Percentiles rank a stretch among this genome's conserved stretches.
Evolutionary conservation across 345 rosid species (phyloP).

Genomic region (Linum trigynum): DNA sequence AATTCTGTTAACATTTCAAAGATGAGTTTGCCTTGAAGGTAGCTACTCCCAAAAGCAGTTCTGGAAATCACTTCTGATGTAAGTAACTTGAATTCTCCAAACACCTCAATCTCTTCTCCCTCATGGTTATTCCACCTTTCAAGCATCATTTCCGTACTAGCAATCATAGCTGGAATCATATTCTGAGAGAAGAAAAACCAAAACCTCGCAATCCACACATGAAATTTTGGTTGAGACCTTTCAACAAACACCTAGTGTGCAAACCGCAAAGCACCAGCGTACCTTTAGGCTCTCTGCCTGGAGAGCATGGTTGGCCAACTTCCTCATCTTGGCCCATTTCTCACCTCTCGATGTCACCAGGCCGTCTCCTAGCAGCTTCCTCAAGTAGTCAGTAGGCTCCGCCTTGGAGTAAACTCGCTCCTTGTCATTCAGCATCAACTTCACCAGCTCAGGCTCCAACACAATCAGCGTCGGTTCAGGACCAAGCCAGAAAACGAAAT

Average conservation of each 20-base stretch:
- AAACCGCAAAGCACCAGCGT: no score
- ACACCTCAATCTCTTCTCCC: constrained; percentile 1
- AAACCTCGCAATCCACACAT: no score
- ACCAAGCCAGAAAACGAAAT: background rate
- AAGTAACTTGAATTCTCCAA: background rate
- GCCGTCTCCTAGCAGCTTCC: constrained; percentile 1
- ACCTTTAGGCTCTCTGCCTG: constrained; percentile 1
- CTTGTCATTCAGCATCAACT: background rate
- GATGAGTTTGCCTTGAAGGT: background rate
- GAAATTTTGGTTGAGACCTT: no score
- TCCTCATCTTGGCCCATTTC: no score
- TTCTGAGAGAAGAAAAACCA: background rate
- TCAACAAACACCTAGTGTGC: no score
- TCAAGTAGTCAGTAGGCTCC: background rate
- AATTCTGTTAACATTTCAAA: background rate
- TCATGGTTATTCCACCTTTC: background rate
- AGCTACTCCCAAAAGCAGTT: constrained; percentile 2
- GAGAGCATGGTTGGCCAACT: background rate
- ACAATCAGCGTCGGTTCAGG: background rate
- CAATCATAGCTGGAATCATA: constrained; percentile 1
- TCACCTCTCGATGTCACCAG: background rate
- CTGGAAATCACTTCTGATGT: constrained; percentile 1
- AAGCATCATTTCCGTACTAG: background rate
- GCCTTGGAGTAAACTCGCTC: background rate
- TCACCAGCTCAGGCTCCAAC: background rate